Percentiles rank a stretch among this genome's conserved stretches.
phyloP scores from a whole-genome alignment of 2,329 filamentous ascomycete species.

The Colletotrichum spinosum region DNA sequence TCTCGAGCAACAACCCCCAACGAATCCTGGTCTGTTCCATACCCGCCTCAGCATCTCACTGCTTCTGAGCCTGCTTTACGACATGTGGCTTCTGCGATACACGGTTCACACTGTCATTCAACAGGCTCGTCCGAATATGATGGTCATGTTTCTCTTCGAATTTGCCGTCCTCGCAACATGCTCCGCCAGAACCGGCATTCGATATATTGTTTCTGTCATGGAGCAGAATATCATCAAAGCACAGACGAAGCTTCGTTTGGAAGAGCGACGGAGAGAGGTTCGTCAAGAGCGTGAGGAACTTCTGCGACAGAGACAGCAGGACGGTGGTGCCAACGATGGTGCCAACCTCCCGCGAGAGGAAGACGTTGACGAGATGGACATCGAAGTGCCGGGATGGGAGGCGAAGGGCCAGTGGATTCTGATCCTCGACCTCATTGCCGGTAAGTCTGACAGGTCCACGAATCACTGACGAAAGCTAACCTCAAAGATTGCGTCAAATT shows the following conservation, averaged over 20 bases:
- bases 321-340: conserved; percentile 56
- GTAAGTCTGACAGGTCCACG: conserved; percentile 57
- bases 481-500: conserved; percentile 87
- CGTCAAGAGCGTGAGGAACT: conserved; percentile 67
- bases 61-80: conserved; percentile 81
- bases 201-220: conserved; percentile 82
- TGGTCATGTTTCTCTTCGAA: conserved; percentile 99
- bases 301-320: conserved; percentile 59
- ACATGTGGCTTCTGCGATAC: conserved; percentile 83
- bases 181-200: conserved; percentile 80
- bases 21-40: conserved; percentile 91
- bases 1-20: conserved; percentile 92
- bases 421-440: conserved; percentile 84
- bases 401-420: conserved; percentile 94
- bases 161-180: conserved; percentile 88
- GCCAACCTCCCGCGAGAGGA: conserved; percentile 72
- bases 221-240: conserved; percentile 81
- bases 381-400: conserved; percentile 96
- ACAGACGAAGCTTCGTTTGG: conserved; percentile 78
- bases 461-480: conserved; percentile 31
- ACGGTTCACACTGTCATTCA: conserved; percentile 85
- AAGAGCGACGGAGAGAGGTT: conserved; percentile 76
- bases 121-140: conserved; percentile 95
- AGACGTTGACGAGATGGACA: conserved; percentile 91
- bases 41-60: conserved; percentile 83